Base-by-base conservation (phyloP, 805 yeast genomes). In the Torulaspora maleeae region DNA sequence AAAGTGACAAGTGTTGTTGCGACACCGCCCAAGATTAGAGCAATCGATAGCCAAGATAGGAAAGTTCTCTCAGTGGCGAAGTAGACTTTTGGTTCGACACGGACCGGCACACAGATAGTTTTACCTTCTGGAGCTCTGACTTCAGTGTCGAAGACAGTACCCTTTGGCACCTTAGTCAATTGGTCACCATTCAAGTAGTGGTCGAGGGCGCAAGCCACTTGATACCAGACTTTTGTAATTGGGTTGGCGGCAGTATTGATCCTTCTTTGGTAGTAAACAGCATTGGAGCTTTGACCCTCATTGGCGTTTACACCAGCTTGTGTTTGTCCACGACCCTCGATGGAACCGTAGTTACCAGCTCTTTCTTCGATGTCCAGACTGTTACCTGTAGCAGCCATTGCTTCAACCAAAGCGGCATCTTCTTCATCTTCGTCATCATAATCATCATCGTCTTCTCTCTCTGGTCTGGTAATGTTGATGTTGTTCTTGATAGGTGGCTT, bases 1-100 rank as follows among this genome's bases (percentile, higher is more conserved):
- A 84, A 93, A 52, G 86, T 85, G 55, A 91, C 72, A 54, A 93
- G 74, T 0, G 95, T 77, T 7, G 89, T 85, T 1, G 96, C 95
- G 33, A 95, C 85, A 38, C 91, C 95, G 36, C 93, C 89, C 46
- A 93, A 73, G 35, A 91, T 73, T 73, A 93, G 79, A 7, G 93
- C 86, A 55, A 93, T 87, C 33, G 95, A 90, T 45, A 91, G 70
- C 99, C 99, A 93, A 33, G 95, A 79, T 51, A 93, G 73, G 61
- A 82, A 91, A 0, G 99, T 93, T 70, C 99, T 80, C 67, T 93
- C 99, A 19, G 95, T 88, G 5, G 99, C 99, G 68, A 93, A 93
- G 65, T 93, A 93, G n/a, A 93, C 99, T 70, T 93, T 93, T 47
- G 99, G 99, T 68, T 93, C 99, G 29, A 93, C 90, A 59, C 99